Conservation (phyloP, 208 protist genomes). For the Endotrypanum monterogeii region DNA sequence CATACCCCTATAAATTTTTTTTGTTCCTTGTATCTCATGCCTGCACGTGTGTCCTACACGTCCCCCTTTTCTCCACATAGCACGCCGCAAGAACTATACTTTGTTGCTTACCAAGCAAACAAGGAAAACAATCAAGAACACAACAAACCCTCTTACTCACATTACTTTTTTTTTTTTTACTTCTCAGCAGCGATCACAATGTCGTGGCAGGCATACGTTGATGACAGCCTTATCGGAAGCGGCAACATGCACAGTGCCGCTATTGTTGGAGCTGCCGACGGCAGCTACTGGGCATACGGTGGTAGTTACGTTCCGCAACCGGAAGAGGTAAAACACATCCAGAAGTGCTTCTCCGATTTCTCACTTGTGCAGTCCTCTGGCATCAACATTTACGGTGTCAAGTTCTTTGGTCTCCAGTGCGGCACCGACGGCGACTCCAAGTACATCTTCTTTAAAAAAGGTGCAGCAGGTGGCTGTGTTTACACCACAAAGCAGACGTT, state of each 20-base stretch:
- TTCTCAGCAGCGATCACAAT: slow-evolving; percentile 25
- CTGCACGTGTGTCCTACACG: neutral
- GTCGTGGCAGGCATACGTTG: slow-evolving; percentile 90
- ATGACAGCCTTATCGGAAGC: slow-evolving; percentile 87
- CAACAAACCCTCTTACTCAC: neutral
- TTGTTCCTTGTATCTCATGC: neutral
- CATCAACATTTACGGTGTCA: slow-evolving; percentile 79
- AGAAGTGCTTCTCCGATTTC: slow-evolving; percentile 64
- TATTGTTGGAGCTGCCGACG: slow-evolving; percentile 78
- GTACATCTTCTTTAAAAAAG: slow-evolving; percentile 91
- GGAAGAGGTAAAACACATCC: slow-evolving; percentile 83
- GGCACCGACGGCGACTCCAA: slow-evolving; percentile 72
- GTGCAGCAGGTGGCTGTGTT: slow-evolving; percentile 81
- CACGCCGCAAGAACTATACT: neutral
- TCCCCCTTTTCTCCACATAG: neutral
- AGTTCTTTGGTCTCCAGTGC: slow-evolving; percentile 86
- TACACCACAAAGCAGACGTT: slow-evolving; percentile 85
- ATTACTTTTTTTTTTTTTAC: neutral
- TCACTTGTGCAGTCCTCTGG: slow-evolving; percentile 71
- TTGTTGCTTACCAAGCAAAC: neutral
- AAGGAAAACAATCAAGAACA: neutral
- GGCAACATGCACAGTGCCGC: slow-evolving; percentile 89
- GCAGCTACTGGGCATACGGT: slow-evolving; percentile 90
- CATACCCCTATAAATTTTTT: neutral
- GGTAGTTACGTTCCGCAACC: slow-evolving; percentile 86